Evolutionary conservation across 768 basidiomycete genomes (phyloP), one percentile per base, ranked within the genome.

Genomic region (Chalciporus piperatus): DNA sequence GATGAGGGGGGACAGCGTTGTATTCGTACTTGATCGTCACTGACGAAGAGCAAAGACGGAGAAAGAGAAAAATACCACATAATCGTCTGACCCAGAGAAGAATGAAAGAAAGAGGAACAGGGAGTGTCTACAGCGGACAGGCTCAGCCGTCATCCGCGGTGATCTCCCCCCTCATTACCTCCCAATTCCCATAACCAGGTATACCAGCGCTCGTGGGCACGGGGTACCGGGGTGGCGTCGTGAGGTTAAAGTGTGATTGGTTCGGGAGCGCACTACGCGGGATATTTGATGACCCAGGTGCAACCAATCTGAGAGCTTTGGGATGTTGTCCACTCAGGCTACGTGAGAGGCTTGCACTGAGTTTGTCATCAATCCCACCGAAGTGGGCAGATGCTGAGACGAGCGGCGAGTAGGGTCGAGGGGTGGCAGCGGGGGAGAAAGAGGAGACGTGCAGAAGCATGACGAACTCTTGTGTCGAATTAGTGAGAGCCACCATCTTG

Each of bases 361-460:
- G 73, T 55, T 74, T 74, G 54, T 85, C 83, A 27, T 77, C 78
- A 27, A 45, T 20, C 8, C 47, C 41, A 70, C 70, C 39, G 50
- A 62, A 37, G 63, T 46, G 27, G 51, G 52, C 17, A 30, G 51
- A 72, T 53, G 57, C 70, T 54, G 64, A 53, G 27, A 63, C 63
- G 68, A 82, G 74, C 9, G 89, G 86, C 38, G 87, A 85, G 63
- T 80, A 81, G 12, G 85, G 74, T 35, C 82, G 74, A 37, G 72
- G 71, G 2, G 79, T 77, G 14, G 79, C 65, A 4, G 79, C 70
- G 10, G 84, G 80, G 39, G 90, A 81, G 58, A 89, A 83, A 0
- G 88, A 90, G 7, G 92, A 92, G 42, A 92, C 86, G 61, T 92
- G 89, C 16, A 95, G 73, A 43, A 96, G 74, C 57, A 92, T 89